phyloP scores from a whole-genome alignment of 2,329 filamentous ascomycete species.

The Beauveria varroae region DNA sequence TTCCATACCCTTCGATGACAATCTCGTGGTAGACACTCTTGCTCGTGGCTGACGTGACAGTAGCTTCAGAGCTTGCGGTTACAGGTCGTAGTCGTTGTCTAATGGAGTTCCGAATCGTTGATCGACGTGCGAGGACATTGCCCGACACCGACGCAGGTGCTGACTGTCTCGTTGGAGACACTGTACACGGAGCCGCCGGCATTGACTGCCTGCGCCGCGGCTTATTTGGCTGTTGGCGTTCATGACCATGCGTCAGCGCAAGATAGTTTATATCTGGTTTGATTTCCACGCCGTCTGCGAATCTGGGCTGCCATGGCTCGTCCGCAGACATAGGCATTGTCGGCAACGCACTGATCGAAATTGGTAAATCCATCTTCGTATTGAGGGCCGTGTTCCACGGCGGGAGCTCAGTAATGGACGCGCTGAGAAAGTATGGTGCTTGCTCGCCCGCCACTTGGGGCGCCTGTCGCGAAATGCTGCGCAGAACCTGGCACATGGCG shows the following conservation, averaged over 20 bases:
- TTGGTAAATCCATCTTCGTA: slow-evolving; percentile 5
- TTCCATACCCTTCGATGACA: slow-evolving; percentile 45
- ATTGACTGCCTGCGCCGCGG: slow-evolving; percentile 1
- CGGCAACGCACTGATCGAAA: neutral
- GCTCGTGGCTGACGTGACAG: slow-evolving; percentile 14
- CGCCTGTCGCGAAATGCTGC: slow-evolving; percentile 54
- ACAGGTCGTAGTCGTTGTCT: slow-evolving; percentile 14
- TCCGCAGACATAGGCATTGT: slow-evolving; percentile 1
- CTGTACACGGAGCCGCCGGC: slow-evolving; percentile 12
- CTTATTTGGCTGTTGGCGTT: neutral
- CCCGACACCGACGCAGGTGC: slow-evolving; percentile 23
- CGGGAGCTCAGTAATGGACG: slow-evolving; percentile 34
- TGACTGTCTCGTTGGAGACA: slow-evolving; percentile 1
- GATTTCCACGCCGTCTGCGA: slow-evolving; percentile 28
- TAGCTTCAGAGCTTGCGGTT: slow-evolving; percentile 20
- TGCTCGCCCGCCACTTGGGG: slow-evolving; percentile 51
- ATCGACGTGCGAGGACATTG: slow-evolving; percentile 23
- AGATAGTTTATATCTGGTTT: slow-evolving; percentile 51
- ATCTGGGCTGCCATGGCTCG: slow-evolving; percentile 1
- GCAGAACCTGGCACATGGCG: slow-evolving; percentile 63
- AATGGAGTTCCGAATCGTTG: slow-evolving; percentile 28
- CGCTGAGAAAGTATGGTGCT: slow-evolving; percentile 49
- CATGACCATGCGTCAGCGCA: slow-evolving; percentile 31
- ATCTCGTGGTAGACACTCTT: slow-evolving; percentile 40
- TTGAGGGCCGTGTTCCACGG: slow-evolving; percentile 36